Conservation (phyloP, 2,329 filamentous ascomycete genomes). For the Blumeria hordei region DNA sequence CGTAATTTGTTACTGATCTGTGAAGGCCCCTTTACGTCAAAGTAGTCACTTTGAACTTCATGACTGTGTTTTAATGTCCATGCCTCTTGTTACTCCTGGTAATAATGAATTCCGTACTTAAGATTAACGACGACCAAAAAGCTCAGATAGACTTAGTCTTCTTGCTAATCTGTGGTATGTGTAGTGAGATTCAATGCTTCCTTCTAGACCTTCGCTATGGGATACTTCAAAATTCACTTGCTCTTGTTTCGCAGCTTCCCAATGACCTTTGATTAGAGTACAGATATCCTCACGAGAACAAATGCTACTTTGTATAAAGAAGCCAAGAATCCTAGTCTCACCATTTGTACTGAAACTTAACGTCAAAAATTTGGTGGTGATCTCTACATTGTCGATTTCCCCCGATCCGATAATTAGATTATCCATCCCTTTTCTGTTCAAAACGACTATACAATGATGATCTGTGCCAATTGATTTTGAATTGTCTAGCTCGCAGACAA, state of each 20-base stretch:
- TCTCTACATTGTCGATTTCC: constrained; percentile 36
- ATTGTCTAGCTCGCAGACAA: constrained; percentile 44
- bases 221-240: constrained; percentile 2
- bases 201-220: constrained; percentile 4
- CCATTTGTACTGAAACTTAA: constrained; percentile 10
- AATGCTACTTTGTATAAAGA: constrained; percentile 30
- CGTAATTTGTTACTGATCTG: too few species aligned
- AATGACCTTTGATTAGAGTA: constrained; percentile 10
- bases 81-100: too few species aligned
- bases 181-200: constrained; percentile 2
- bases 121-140: constrained; percentile 7
- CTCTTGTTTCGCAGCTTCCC: constrained; percentile 9
- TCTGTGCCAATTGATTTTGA: constrained; percentile 17
- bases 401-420: constrained; percentile 46
- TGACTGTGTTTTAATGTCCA: too few species aligned
- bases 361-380: constrained; percentile 29
- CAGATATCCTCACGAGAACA: constrained; percentile 17
- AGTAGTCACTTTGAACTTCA: too few species aligned
- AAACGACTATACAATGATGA: constrained; percentile 36
- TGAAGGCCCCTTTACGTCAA: too few species aligned
- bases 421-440: constrained; percentile 46
- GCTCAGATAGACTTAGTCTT: constrained; percentile 11
- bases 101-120: not conserved
- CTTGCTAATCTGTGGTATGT: constrained; percentile 7
- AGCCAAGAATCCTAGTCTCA: constrained; percentile 19